phyloP scores from a whole-genome alignment of 1,284 basidiomycete genomes.

The Rhodotorula sp. region DNA sequence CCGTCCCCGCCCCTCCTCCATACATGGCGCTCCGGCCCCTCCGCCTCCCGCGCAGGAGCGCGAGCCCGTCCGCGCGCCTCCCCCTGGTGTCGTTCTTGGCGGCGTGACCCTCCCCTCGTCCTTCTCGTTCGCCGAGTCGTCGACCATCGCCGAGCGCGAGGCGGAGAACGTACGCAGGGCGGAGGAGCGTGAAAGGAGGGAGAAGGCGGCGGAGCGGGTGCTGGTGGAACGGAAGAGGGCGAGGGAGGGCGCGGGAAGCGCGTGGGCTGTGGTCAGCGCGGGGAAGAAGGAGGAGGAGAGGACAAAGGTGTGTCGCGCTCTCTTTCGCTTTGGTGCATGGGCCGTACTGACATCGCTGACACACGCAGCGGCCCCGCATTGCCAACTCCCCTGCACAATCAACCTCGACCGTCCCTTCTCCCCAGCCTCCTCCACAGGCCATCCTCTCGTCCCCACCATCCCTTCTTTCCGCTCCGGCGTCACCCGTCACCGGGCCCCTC shows the following conservation, averaged over 20 bases:
- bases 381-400: not conserved
- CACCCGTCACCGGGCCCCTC: too few relatives aligned
- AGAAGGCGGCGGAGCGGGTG: constrained; percentile 6
- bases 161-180: constrained; percentile 6
- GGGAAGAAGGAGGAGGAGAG: not conserved
- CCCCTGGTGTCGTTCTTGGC: not conserved
- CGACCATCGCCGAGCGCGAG: not conserved
- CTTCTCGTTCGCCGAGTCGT: constrained; percentile 15
- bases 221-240: constrained; percentile 10
- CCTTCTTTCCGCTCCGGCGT: not conserved
- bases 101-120: constrained; percentile 19
- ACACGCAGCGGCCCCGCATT: not conserved
- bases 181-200: constrained; percentile 17
- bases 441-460: not conserved
- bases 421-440: not conserved
- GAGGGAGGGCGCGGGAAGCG: not conserved
- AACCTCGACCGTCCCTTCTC: not conserved
- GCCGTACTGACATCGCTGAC: not conserved
- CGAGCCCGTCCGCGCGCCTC: not conserved
- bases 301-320: not conserved
- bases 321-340: too few relatives aligned
- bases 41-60: too few relatives aligned
- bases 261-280: not conserved
- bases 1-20: not conserved
- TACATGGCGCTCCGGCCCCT: not conserved